A percentile compares a stretch with the other conserved stretches of the same genome.
These are phyloP conservation scores for Sporormia fimetaria DNA, from an alignment of 495 filamentous ascomycete species.

Conservation along the genomic window DNA sequence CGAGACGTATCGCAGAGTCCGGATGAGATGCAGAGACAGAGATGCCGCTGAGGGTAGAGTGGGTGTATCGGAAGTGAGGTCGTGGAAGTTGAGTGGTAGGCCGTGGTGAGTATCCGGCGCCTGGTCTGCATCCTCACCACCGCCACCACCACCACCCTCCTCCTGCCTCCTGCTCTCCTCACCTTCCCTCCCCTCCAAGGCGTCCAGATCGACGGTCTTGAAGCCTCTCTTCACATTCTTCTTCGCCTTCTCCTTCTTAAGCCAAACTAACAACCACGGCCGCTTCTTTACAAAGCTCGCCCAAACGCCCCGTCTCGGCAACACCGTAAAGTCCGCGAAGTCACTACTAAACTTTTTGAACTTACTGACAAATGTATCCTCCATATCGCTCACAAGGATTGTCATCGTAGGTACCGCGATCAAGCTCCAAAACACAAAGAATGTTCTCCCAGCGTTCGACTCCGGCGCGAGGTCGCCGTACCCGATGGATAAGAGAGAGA, in stretches of 20 bases:
- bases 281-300: slow-evolving; percentile 33
- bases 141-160: neutral
- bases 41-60: slow-evolving; percentile 3
- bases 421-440: slow-evolving; percentile 39
- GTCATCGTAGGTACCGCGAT: slow-evolving; percentile 59
- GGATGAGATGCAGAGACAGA: no score
- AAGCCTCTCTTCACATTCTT: slow-evolving; percentile 42
- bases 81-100: neutral
- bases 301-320: slow-evolving; percentile 45
- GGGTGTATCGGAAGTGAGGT: neutral
- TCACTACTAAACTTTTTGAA: slow-evolving; percentile 45
- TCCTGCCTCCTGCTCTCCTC: neutral
- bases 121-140: neutral
- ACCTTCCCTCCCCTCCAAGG: neutral
- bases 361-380: slow-evolving; percentile 46
- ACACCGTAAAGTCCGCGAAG: slow-evolving; percentile 47
- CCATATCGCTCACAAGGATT: slow-evolving; percentile 52
- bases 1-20: no score
- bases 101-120: neutral
- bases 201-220: slow-evolving; percentile 13
- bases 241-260: slow-evolving; percentile 33
- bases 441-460: slow-evolving; percentile 33
- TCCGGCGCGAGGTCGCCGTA: slow-evolving; percentile 37
- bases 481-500: slow-evolving; percentile 34
- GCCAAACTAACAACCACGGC: slow-evolving; percentile 34